Base-by-base conservation (phyloP, 352 stramenopile species). In the Chrysophaeum taylorii region DNA sequence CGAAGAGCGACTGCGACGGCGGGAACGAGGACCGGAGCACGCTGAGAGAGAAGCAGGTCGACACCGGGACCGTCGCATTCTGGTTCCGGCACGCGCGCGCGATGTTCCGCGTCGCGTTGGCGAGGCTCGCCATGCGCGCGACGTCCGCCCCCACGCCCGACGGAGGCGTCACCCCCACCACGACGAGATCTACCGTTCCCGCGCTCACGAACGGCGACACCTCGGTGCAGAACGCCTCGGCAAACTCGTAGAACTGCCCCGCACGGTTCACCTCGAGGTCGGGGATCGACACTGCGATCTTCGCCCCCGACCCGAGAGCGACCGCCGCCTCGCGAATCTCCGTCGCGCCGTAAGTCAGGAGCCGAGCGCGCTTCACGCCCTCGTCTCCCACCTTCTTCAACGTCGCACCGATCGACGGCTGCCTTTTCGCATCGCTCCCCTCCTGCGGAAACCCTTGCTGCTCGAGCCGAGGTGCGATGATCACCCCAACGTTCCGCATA, bases 31-130 rank as follows among this genome's bases (percentile, higher is more conserved):
- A 66, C 33, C 57, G 31, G 1, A 66, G n/a, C 31, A 33, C 57
- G 14, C 7, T 33, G 5, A 66, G 27, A 7, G 9, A 27, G n/a
- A 66, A 66, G 1, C 18, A 7, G 33, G 57, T 66, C 33, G 57
- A 33, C 57, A 66, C 57, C 33, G 2, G 33, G 5, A 66, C 57
- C 33, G 57, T 45, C 5, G 57, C 57, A 25, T 66, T 66, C n/a
- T 33, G 25, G 33, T 23, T 33, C 1, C 9, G 1, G 57, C 57
- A 66, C 5, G 27, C 57, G 9, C 27, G 7, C 57, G 14, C 7
- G 35, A 66, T n/a, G 33, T 27, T 27, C n/a, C 15, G 16, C 9
- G 1, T 48, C 35, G 57, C 57, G 33, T 42, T 45, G 2, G 57
- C 57, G 33, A 66, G 31, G 5, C 1, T 5, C 9, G 16, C 5